Percentiles rank a stretch among this genome's conserved stretches.
These are phyloP conservation scores for Trifolium repens DNA, from an alignment of 306 rosid genomes.

Conservation along the genomic window DNA sequence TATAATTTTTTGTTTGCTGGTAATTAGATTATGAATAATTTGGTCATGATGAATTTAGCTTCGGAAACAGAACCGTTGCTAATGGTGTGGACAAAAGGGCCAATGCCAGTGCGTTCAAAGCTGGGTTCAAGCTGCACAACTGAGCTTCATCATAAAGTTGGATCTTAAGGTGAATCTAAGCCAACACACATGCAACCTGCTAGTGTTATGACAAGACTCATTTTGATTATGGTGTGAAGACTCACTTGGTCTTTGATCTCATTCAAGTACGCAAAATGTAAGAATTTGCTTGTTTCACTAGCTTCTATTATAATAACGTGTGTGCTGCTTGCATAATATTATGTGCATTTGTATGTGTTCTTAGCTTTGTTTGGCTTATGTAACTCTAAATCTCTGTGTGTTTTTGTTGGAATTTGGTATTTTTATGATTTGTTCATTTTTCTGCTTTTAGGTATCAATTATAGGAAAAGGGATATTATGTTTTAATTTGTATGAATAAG, in stretches of 20 bases:
- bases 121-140: conserved; percentile 81
- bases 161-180: conserved; percentile 53
- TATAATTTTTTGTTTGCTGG: not conserved
- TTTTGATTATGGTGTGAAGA: conserved; percentile 86
- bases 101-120: conserved; percentile 64
- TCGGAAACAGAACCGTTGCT: conserved; percentile 63
- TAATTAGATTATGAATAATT: conserved; percentile 65
- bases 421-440: no score
- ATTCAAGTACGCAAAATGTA: conserved; percentile 53
- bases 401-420: no score
- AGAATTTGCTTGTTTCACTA: no score
- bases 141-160: conserved; percentile 70
- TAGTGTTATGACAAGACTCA: conserved; percentile 81
- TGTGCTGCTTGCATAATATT: no score
- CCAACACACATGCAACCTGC: conserved; percentile 73
- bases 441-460: no score
- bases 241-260: conserved; percentile 86
- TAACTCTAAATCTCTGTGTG: no score
- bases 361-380: no score
- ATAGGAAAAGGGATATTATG: no score
- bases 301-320: no score
- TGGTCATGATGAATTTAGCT: conserved; percentile 87
- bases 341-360: no score
- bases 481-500: no score
- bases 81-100: conserved; percentile 66